Evolutionary conservation across 2,329 filamentous ascomycete genomes (phyloP).

Genomic region (Arthrobotrys entomopaga): DNA sequence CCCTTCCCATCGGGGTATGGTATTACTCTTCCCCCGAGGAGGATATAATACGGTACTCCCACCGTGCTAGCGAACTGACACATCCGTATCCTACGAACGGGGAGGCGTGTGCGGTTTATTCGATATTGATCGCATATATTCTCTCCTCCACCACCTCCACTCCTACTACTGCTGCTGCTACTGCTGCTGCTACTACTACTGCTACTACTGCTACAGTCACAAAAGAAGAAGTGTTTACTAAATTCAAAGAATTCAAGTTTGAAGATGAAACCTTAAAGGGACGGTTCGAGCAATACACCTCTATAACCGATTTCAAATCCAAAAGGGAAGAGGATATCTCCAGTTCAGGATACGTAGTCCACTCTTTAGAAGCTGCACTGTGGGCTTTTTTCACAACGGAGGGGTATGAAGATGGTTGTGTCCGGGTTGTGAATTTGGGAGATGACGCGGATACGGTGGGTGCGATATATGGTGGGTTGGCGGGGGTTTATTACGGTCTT

Average conservation of each 20-base stretch:
- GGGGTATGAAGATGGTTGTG: conserved; percentile 61
- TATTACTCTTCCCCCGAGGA: conserved; percentile 55
- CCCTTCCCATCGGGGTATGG: conserved; percentile 62
- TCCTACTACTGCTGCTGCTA: no score
- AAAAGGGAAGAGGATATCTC: conserved; percentile 57
- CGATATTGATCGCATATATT: conserved; percentile 59
- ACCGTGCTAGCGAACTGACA: conserved; percentile 60
- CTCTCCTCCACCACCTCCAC: conserved; percentile 58
- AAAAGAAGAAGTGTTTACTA: conserved; percentile 58
- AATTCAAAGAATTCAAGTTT: conserved; percentile 56
- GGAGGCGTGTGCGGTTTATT: conserved; percentile 63
- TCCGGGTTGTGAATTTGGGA: conserved; percentile 63
- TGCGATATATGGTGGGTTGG: conserved; percentile 64
- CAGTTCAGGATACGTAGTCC: conserved; percentile 63
- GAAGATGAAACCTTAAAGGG: conserved; percentile 53
- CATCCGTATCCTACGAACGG: conserved; percentile 62
- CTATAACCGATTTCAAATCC: conserved; percentile 30
- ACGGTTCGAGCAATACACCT: conserved; percentile 48
- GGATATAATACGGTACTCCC: conserved; percentile 16
- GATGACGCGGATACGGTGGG: conserved; percentile 65
- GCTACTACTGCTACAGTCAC: no score
- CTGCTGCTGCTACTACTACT: no score
- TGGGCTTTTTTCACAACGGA: conserved; percentile 64
- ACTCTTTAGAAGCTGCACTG: conserved; percentile 63
- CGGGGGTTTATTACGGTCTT: conserved; percentile 63